Base-by-base conservation (phyloP, 306 rosid species). In the Fragaria ananassa region DNA sequence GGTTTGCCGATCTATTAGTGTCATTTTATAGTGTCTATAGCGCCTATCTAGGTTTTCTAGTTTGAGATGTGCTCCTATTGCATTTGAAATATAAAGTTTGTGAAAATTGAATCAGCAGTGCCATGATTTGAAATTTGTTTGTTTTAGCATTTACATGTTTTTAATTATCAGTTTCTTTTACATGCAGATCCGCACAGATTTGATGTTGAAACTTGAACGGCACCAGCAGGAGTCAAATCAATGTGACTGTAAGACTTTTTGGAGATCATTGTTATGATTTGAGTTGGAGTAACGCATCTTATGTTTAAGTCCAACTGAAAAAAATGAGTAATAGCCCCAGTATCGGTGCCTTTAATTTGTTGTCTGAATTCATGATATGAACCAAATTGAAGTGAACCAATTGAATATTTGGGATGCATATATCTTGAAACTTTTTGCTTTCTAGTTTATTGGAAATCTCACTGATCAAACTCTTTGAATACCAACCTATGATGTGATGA, bases 101-200 rank as follows among this genome's bases (percentile, higher is more conserved):
- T 71, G 19, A 23, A 14, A 69, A 66, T 34, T 34, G 29, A 27
- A 23, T 14, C 31, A 49, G 62, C 31, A 34, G 76, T 46, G 2
- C 14, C 6, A 10, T 35, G 70, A 45, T 8, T 60, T 29, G 27
- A 47, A 61, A 35, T 46, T 17, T 42, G 63, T 75, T 45, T 6
- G n/a, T 51, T 54, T 31, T 27, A 44, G 71, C 71, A 60, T 66
- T 49, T 44, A 21, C 72, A 64, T 73, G 70, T 44, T 37, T 57
- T 51, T 79, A 80, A 80, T 53, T 29, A 45, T 10, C 10, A 18
- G 61, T 45, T 80, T 80, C 37, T 80, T 74, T 70, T n/a, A 61
- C 63, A 65, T 88, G 83, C 82, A 86, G 88, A 69, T 80, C 81
- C 85, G 14, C 56, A 74, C 71, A 68, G 79, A 76, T 75, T 81